Evolutionary conservation across 2,329 filamentous ascomycete species (phyloP).

Genomic region (Fusarium aywerte): DNA sequence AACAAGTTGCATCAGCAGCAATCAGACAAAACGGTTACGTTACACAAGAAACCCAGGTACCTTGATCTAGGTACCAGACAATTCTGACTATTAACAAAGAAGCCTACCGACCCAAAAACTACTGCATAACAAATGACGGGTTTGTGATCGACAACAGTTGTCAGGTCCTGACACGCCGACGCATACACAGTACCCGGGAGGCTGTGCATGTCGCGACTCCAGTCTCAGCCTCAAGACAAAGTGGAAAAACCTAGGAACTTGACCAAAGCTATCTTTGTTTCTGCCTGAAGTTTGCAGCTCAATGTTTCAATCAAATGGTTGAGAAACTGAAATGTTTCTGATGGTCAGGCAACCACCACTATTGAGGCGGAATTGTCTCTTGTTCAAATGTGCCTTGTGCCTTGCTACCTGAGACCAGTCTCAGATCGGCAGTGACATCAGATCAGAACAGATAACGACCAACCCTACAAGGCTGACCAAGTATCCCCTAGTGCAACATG

Average conservation of each 20-base stretch:
- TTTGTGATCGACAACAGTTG: constrained; percentile 24
- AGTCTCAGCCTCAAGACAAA: constrained; percentile 44
- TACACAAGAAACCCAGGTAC: not conserved
- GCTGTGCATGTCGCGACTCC: constrained; percentile 35
- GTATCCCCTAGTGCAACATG: not conserved
- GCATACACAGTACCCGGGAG: constrained; percentile 26
- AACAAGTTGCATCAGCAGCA: constrained; percentile 7
- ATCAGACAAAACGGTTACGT: constrained; percentile 15
- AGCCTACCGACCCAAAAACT: not conserved
- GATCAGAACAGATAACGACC: constrained; percentile 5
- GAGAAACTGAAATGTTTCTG: not conserved
- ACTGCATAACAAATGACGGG: not conserved
- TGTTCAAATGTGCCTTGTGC: constrained; percentile 24
- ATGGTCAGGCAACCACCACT: constrained; percentile 6
- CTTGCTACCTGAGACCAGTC: constrained; percentile 35
- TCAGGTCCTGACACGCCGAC: constrained; percentile 21
- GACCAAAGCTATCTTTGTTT: constrained; percentile 12
- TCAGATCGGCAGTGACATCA: constrained; percentile 41
- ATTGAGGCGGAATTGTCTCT: constrained; percentile 13
- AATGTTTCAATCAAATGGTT: constrained; percentile 18
- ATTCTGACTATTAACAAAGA: not conserved
- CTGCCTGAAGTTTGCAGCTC: constrained; percentile 16
- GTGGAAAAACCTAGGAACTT: constrained; percentile 43
- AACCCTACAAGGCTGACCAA: constrained; percentile 44
- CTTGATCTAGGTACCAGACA: not conserved